Percentiles rank a stretch among this genome's conserved stretches.
Evolutionary conservation across 257 asterid species (phyloP).

Genomic region (Solanum chmielewskii): DNA sequence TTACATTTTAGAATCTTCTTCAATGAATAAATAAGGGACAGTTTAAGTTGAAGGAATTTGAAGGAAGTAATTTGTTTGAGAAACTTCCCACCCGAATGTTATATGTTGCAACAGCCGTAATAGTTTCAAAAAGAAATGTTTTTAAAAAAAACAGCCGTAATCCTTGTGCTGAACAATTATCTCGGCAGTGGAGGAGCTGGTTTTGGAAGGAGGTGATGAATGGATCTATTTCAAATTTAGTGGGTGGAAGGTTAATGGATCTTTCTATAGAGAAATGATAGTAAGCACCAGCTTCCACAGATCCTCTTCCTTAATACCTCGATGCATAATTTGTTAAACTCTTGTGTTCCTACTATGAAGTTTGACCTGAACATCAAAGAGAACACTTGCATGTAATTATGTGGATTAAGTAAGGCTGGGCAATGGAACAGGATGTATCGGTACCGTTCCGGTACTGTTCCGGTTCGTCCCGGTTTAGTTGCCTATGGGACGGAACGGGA

Average conservation of each 20-base stretch:
- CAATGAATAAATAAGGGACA: neutral
- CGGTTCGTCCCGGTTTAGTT: too few species aligned
- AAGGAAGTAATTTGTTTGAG: neutral
- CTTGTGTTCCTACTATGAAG: slow-evolving; percentile 52
- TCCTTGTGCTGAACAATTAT: slow-evolving; percentile 7
- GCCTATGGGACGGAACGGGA: too few species aligned
- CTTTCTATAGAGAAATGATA: slow-evolving; percentile 58
- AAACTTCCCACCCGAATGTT: neutral
- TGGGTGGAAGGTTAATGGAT: slow-evolving; percentile 35
- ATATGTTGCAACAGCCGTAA: neutral
- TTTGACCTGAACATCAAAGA: slow-evolving; percentile 37
- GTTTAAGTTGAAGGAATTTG: neutral
- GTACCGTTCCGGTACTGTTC: too few species aligned
- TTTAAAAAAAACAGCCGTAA: neutral
- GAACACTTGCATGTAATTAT: neutral
- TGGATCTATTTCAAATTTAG: slow-evolving; percentile 32
- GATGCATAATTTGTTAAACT: slow-evolving; percentile 40
- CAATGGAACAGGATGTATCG: fast-evolving
- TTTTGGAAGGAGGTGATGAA: slow-evolving; percentile 28
- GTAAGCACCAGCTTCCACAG: slow-evolving; percentile 42
- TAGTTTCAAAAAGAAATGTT: too few species aligned
- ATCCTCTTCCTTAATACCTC: slow-evolving; percentile 27
- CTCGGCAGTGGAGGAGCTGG: slow-evolving; percentile 61
- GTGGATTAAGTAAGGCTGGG: neutral
- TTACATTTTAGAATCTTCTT: neutral